Evolutionary conservation across 371 early-diverging fungal species (phyloP).

Genomic region (Dichotomocladium elegans): DNA sequence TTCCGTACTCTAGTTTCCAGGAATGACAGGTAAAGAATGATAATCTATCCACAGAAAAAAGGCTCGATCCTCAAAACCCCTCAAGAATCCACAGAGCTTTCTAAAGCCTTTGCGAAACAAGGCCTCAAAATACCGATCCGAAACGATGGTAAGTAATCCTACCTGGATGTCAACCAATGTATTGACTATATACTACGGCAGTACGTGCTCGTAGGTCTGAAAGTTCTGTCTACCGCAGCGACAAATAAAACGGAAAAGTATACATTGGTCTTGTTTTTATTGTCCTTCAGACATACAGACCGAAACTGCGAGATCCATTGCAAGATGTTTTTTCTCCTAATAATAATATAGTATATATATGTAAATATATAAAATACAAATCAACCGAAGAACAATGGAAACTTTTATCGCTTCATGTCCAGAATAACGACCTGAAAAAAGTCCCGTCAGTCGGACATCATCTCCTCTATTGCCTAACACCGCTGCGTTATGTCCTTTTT

Average conservation of each 20-base stretch:
- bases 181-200: too few relatives aligned
- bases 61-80: background rate
- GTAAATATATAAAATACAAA: background rate
- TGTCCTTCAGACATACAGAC: too few relatives aligned
- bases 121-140: conserved; percentile 91
- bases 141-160: conserved; percentile 57
- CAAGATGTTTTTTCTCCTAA: too few relatives aligned
- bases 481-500: background rate
- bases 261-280: too few relatives aligned
- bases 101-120: conserved; percentile 87
- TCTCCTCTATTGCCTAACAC: background rate
- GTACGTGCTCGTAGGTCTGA: conserved; percentile 3
- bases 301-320: too few relatives aligned
- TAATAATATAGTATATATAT: background rate
- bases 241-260: background rate
- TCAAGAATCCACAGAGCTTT: conserved; percentile 84
- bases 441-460: background rate
- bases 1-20: conserved; percentile 42
- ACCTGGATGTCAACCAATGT: too few relatives aligned
- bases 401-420: conserved; percentile 23
- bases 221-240: background rate
- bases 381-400: background rate
- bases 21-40: conserved; percentile 51
- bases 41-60: background rate
- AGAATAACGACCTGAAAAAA: conserved; percentile 23